Conservation (phyloP, 108 stramenopile genomes). For the Epithemia pelagica region DNA sequence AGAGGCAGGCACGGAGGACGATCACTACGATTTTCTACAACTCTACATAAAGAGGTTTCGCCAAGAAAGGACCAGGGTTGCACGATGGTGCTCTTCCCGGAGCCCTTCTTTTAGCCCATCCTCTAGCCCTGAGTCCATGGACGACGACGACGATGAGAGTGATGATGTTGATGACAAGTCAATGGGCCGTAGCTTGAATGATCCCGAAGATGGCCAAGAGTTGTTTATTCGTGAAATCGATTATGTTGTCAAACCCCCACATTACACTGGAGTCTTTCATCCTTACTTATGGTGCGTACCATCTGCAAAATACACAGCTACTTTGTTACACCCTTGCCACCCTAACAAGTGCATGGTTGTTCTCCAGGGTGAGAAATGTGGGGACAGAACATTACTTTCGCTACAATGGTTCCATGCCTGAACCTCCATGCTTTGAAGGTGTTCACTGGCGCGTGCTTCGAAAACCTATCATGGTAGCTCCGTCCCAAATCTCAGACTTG, state of each 20-base stretch:
- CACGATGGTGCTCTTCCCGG: no score
- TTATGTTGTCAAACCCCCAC: background rate
- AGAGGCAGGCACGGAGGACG: conserved; percentile 5
- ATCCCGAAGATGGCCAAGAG: background rate
- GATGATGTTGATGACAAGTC: background rate
- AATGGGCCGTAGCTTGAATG: background rate
- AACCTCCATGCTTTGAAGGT: conserved; percentile 41
- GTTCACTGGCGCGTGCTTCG: conserved; percentile 49
- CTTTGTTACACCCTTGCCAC: no score
- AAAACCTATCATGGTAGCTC: conserved; percentile 45
- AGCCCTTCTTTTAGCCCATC: no score
- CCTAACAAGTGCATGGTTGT: no score
- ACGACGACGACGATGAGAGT: background rate
- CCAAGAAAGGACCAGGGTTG: background rate
- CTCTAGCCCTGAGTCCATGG: background rate
- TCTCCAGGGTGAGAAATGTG: no score
- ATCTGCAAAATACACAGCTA: no score
- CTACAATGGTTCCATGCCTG: conserved; percentile 37
- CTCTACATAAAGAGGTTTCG: conserved; percentile 13
- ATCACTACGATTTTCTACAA: conserved; percentile 12
- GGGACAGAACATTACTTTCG: conserved; percentile 53
- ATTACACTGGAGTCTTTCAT: background rate
- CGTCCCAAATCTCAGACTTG: conserved; percentile 37
- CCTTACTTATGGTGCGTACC: background rate
- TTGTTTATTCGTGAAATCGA: background rate